Base-by-base conservation (phyloP, 2,329 filamentous ascomycete genomes). In the Coniochaeta ligniaria region DNA sequence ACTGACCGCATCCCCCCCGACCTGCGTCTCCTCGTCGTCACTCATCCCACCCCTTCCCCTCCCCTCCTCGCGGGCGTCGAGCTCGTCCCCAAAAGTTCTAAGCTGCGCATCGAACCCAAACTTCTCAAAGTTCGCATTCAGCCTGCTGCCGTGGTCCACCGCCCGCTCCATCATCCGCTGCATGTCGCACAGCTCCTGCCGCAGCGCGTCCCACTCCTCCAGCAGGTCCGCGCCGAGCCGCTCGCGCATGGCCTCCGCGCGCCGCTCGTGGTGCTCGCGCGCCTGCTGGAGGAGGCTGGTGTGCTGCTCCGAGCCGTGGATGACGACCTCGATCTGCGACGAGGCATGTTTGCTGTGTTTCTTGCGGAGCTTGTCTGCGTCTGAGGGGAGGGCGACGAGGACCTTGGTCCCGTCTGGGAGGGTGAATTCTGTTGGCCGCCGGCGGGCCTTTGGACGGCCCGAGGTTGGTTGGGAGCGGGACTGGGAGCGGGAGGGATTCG, bases 81-180 rank as follows among this genome's bases (percentile, higher is more conserved):
- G 24, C 63, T 65, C 62, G 24, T 57, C 57, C 11, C 54, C 65
- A 57, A 65, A 81, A 59, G 79, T 81, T 60, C 83, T 75, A 59
- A 88, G 71, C 68, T 82, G 78, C 31, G 84, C 83, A 57, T 77
- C 78, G 67, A 86, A 88, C 1, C 86, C 85, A 72, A 85, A 88
- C 66, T 83, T 84, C 60, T 78, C 78, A 68, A 88, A 88, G 67
- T 83, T 87, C 36, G 83, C 82, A 65, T 83, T 82, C 24, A 88
- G 72, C 20, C 79, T 67, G n/a, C 83, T 78, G 3, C 79, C 76
- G 65, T 76, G 66, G 35, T 84, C 81, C 47, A 52, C 79, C 58
- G 87, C 72, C 63, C 78, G 74, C 61, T 83, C 79, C 7, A 88
- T 71, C 69, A 87, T 83, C 1, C 67, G 64, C 12, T 75, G 76